Percentiles rank a stretch among this genome's conserved stretches.
These are phyloP conservation scores for Melanomma pulvis-pyrius DNA, from an alignment of 495 filamentous ascomycete species.

Conservation along the genomic window DNA sequence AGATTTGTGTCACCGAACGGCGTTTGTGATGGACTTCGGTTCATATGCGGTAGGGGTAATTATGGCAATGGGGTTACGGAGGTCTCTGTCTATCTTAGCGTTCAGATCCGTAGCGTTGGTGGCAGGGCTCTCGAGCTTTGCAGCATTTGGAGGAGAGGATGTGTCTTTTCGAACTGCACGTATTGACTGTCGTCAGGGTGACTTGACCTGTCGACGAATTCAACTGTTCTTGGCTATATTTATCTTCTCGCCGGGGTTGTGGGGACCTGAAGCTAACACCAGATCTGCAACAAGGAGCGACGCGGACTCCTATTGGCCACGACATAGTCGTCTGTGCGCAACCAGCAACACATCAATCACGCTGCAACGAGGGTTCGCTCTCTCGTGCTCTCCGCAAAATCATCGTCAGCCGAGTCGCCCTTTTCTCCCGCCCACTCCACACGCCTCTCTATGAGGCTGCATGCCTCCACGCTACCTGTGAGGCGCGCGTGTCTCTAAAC, in stretches of 20 bases:
- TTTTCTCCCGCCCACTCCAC: not conserved
- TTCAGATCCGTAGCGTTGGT: too few species aligned
- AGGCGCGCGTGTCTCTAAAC: slow-evolving; percentile 35
- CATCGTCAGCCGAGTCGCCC: not conserved
- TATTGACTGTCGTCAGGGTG: not conserved
- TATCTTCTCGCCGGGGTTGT: not conserved
- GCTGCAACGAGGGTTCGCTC: not conserved
- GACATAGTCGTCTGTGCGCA: not conserved
- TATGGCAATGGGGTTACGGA: not conserved
- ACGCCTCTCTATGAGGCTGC: slow-evolving; percentile 27
- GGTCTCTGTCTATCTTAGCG: not conserved
- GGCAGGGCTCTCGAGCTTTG: too few species aligned
- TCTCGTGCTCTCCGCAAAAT: not conserved
- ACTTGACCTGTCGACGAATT: not conserved
- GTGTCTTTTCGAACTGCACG: not conserved
- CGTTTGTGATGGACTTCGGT: not conserved
- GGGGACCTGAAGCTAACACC: not conserved
- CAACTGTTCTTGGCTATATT: not conserved
- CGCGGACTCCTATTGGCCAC: not conserved
- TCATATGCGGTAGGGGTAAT: not conserved
- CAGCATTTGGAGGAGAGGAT: too few species aligned
- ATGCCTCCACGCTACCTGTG: slow-evolving; percentile 29
- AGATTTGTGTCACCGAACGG: not conserved
- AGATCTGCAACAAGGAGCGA: not conserved
- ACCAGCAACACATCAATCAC: not conserved